Evolutionary conservation across 2,329 filamentous ascomycete species (phyloP).

Genomic region (Neonectria punicea): DNA sequence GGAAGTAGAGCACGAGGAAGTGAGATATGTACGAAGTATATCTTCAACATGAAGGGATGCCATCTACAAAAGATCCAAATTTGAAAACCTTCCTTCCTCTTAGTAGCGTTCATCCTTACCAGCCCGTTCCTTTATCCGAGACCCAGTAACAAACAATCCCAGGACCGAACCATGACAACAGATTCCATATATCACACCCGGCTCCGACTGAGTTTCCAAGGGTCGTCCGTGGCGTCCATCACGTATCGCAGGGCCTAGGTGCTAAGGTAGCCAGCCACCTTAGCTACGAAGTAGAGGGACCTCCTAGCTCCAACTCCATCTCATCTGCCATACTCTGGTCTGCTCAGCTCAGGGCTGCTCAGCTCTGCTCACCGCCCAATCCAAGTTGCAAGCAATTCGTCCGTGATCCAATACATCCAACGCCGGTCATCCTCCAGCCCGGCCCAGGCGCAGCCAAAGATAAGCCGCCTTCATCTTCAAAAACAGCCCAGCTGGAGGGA

Average conservation of each 20-base stretch:
- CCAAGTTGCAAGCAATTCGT: background rate
- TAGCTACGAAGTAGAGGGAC: background rate
- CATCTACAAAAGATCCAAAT: background rate
- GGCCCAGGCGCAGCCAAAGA: background rate
- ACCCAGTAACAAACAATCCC: background rate
- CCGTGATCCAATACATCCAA: background rate
- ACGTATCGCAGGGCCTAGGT: conserved; percentile 5
- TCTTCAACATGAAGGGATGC: background rate
- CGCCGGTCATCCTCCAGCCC: background rate
- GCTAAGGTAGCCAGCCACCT: background rate
- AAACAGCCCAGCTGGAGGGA: background rate
- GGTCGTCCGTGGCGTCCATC: conserved; percentile 16
- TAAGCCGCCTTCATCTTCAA: background rate
- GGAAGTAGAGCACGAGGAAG: background rate
- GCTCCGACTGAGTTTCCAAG: conserved; percentile 2
- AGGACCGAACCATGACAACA: background rate
- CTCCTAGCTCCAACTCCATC: conserved; percentile 3
- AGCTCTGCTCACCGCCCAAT: conserved; percentile 17
- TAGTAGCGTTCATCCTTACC: background rate
- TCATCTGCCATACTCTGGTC: background rate
- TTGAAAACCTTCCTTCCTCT: background rate
- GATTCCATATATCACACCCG: background rate
- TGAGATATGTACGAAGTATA: background rate
- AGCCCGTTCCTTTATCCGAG: background rate
- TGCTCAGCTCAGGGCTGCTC: background rate